phyloP scores from a whole-genome alignment of 768 basidiomycete species.

The Coprinellus micaceus region DNA sequence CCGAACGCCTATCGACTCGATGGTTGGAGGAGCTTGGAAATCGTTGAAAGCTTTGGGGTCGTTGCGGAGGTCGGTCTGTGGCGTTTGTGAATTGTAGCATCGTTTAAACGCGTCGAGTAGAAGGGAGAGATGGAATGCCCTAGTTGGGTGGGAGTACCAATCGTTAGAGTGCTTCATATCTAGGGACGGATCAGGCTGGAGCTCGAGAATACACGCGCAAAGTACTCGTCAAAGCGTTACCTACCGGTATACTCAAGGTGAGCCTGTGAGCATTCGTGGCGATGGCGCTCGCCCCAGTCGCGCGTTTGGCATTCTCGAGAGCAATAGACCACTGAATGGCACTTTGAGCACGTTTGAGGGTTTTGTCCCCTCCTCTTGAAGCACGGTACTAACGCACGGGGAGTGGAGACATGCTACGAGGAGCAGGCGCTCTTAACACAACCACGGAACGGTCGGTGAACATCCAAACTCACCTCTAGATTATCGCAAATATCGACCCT shows the following conservation, averaged over 20 bases:
- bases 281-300: neutral
- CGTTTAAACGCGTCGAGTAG: neutral
- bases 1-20: no score
- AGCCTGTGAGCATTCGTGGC: neutral
- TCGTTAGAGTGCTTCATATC: neutral
- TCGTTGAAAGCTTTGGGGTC: neutral
- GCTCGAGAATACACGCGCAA: no score
- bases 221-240: no score
- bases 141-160: neutral
- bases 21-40: neutral
- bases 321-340: constrained; percentile 1
- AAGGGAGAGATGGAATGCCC: neutral
- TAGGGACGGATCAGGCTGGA: neutral
- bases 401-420: neutral
- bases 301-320: neutral
- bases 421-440: no score
- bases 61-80: neutral
- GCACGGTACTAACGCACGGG: neutral
- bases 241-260: neutral
- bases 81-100: neutral
- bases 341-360: neutral
- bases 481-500: neutral
- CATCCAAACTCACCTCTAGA: neutral
- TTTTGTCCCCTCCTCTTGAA: neutral
- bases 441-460: no score